Conservation (phyloP, 2,329 filamentous ascomycete genomes). For the Diaporthe velutina region DNA sequence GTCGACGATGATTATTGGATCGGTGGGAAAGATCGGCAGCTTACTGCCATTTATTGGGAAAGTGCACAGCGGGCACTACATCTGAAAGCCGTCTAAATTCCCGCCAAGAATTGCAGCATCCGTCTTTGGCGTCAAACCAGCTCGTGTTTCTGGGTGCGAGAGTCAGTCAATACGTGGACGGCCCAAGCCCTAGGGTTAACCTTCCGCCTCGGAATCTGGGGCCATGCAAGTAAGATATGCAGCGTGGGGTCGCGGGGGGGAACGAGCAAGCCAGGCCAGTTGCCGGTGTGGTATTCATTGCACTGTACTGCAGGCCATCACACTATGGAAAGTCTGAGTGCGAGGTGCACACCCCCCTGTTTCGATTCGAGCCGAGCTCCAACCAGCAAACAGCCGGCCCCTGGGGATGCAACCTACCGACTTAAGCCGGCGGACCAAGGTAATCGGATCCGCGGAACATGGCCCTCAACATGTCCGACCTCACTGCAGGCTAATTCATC, state of each 20-base stretch:
- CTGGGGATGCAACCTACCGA: conserved; percentile 1
- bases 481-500: background rate
- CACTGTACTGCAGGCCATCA: background rate
- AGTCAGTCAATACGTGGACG: background rate
- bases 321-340: background rate
- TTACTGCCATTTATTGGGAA: background rate
- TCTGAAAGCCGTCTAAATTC: background rate
- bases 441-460: conserved; percentile 19
- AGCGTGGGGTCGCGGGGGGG: conserved; percentile 8
- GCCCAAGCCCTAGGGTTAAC: background rate
- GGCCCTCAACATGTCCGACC: background rate
- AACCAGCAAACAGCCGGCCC: background rate
- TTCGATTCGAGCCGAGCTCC: background rate
- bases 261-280: background rate
- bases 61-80: background rate
- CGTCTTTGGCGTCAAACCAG: background rate
- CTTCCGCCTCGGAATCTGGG: conserved; percentile 14
- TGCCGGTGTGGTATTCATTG: background rate
- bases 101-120: background rate
- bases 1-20: background rate
- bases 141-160: conserved; percentile 7
- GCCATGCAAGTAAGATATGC: background rate
- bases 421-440: conserved; percentile 35
- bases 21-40: background rate
- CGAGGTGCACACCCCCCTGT: background rate